Base-by-base conservation (phyloP, 352 stramenopile genomes). In the Elongisporangium undulatum region DNA sequence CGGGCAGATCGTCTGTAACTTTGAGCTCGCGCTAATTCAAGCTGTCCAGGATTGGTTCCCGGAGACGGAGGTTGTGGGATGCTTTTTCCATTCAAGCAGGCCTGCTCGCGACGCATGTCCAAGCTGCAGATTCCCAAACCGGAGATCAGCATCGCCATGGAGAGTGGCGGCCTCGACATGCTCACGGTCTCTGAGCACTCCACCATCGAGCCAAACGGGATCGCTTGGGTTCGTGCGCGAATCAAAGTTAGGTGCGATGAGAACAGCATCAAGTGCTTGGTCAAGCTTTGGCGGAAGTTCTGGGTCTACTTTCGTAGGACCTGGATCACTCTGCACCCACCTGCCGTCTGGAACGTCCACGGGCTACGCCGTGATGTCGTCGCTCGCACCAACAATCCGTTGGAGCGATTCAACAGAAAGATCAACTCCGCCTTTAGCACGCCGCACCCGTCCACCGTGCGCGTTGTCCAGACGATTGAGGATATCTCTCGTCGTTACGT, bases 51-150 rank as follows among this genome's bases (percentile, higher is more conserved):
- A 62, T 4, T 58, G 67, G 9, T 72, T 64, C 53, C 58, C 51
- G 3, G 34, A 49, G 3, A 49, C 61, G 2, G 9, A 49, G 7
- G 12, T 26, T 3, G 26, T 65, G 21, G 58, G 56, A 0, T 68
- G 56, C 39, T 45, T 74, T 71, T 74, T 56, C 58, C 68, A 21
- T 62, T 68, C 55, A 74, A 71, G 56, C 63, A 74, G 15, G 59
- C 59, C 3, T 34, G 64, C 9, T 49, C 45, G 1, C 54, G 61
- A 16, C 45, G 45, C 15, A 69, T 72, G 66, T 9, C 38, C 15
- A 59, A 55, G 15, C 22, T 68, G 9, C 12, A 49, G 10, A 68
- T 66, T 53, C 55, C 62, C 2, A 24, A 51, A 15, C 16, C 24
- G 21, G 58, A 61, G 26, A 55, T 63, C 12, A 39, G 4, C 0